Conservation (phyloP, 768 basidiomycete genomes). For the Piloderma croceum region DNA sequence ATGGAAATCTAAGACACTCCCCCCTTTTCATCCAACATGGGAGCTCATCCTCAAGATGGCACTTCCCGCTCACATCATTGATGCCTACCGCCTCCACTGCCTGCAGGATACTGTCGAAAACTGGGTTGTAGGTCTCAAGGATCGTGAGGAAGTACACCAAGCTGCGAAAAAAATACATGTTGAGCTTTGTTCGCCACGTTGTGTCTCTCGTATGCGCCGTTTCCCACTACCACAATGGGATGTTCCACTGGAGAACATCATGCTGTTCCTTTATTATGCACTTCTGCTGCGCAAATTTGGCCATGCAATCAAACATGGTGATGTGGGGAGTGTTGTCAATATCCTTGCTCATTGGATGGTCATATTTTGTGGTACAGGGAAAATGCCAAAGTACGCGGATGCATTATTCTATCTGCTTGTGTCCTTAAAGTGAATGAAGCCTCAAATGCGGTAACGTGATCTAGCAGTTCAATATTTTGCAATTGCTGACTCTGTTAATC, state of each 20-base stretch:
- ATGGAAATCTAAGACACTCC: constrained; percentile 9
- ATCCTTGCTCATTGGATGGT: constrained; percentile 11
- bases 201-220: constrained; percentile 1
- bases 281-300: constrained; percentile 8
- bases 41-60: constrained; percentile 9
- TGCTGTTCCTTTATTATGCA: constrained; percentile 13
- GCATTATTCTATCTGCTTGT: constrained; percentile 5
- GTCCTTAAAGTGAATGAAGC: constrained; percentile 3
- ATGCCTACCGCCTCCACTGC: constrained; percentile 8
- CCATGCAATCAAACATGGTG: constrained; percentile 11
- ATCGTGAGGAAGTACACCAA: not conserved
- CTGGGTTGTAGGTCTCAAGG: constrained; percentile 1
- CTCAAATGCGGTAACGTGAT: constrained; percentile 10
- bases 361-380: constrained; percentile 9
- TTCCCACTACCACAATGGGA: constrained; percentile 4
- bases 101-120: not conserved
- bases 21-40: constrained; percentile 6
- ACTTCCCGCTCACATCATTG: constrained; percentile 7
- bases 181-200: constrained; percentile 4
- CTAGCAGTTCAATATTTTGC: not conserved
- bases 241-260: constrained; percentile 8
- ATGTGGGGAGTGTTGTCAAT: constrained; percentile 11
- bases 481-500: constrained; percentile 1
- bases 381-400: constrained; percentile 14
- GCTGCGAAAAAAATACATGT: constrained; percentile 1